Conservation (phyloP, 129 eudicot species). For the Tagetes patula region DNA sequence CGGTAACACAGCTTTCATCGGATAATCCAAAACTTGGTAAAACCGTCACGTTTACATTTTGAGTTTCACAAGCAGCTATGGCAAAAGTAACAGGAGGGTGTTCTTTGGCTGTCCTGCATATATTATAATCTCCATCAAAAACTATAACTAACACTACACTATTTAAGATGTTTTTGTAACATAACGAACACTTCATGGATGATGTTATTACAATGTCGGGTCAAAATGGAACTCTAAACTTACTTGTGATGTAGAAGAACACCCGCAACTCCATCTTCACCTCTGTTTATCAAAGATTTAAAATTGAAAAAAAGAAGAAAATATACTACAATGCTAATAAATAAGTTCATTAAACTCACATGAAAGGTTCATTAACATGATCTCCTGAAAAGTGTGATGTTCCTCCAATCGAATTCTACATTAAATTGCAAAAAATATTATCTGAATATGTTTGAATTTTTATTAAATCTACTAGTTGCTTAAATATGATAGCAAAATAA, state of each 20-base stretch:
- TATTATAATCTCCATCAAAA: conserved; percentile 24
- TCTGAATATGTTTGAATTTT: background rate
- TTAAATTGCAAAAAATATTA: background rate
- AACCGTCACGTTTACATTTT: conserved; percentile 84
- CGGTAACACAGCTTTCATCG: conserved; percentile 73
- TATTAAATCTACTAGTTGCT: background rate
- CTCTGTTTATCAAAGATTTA: conserved; percentile 40
- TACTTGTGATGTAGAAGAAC: conserved; percentile 97
- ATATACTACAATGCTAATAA: background rate
- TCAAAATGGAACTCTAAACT: conserved; percentile 30
- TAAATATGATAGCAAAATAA: background rate
- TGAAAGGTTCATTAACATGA: conserved; percentile 90
- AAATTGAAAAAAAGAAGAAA: background rate
- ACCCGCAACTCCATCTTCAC: conserved; percentile 96
- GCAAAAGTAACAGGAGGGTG: conserved; percentile 95
- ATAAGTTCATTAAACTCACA: conserved; percentile 43
- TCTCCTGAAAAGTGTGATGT: conserved; percentile 85
- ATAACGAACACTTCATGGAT: background rate
- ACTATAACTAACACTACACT: background rate
- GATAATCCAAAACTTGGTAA: conserved; percentile 87
- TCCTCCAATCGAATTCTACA: conserved; percentile 94
- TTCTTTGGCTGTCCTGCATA: conserved; percentile 81
- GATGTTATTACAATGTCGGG: background rate
- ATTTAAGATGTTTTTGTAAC: background rate
- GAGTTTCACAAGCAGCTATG: conserved; percentile 94